Percentiles rank a stretch among this genome's conserved stretches.
phyloP scores from a whole-genome alignment of 352 stramenopile species.

The Phytophthora multivora region DNA sequence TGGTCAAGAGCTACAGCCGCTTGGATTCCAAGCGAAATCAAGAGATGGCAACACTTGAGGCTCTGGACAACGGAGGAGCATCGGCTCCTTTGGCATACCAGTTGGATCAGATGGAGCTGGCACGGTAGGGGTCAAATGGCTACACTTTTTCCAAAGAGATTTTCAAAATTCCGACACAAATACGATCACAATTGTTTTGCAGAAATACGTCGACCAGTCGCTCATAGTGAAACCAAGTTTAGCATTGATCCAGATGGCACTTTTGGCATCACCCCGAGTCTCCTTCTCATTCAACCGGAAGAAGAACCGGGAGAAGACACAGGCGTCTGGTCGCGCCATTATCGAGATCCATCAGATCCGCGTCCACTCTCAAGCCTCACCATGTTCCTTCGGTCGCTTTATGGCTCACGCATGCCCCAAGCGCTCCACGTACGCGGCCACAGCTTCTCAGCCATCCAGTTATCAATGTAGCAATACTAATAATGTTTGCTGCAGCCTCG shows the following conservation, averaged over 20 bases:
- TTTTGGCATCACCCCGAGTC: neutral
- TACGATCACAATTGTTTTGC: neutral
- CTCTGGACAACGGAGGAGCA: conserved; percentile 2
- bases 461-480: neutral
- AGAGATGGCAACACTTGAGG: conserved; percentile 28
- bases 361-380: neutral
- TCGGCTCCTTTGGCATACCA: conserved; percentile 21
- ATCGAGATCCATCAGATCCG: conserved; percentile 12
- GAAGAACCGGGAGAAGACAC: conserved; percentile 20
- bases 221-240: conserved; percentile 5
- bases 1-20: conserved; percentile 65
- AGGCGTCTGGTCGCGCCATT: conserved; percentile 11
- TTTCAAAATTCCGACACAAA: conserved; percentile 5
- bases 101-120: conserved; percentile 22
- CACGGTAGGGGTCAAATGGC: conserved; percentile 21
- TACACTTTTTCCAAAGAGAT: conserved; percentile 1
- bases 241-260: neutral
- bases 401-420: conserved; percentile 80
- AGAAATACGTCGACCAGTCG: conserved; percentile 5
- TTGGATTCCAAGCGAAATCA: conserved; percentile 55
- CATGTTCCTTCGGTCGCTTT: conserved; percentile 85
- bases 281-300: conserved; percentile 23
- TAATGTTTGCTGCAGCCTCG: conserved; percentile 49
- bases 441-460: neutral
- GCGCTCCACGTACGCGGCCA: conserved; percentile 57